Conservation (phyloP, 2,329 filamentous ascomycete species). For the Paraphaeosphaeria minitans region DNA sequence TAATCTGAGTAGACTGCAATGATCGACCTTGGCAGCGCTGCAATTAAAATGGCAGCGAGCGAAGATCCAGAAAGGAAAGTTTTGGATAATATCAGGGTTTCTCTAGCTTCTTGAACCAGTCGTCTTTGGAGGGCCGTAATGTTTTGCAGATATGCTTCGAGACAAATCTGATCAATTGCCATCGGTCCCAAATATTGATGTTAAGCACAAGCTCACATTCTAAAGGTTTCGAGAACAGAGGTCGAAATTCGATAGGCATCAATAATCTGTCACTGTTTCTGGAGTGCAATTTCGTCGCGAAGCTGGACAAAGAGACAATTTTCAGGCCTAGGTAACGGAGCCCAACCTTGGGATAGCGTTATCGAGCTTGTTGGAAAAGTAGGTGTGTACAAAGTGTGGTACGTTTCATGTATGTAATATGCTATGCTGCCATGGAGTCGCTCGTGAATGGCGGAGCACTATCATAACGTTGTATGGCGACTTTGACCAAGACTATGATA, state of each 20-base stretch:
- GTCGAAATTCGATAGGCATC: neutral
- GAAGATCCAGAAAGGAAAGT: conserved; percentile 11
- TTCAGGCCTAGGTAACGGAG: neutral
- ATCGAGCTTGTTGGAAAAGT: neutral
- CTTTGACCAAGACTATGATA: neutral
- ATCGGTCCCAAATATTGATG: neutral
- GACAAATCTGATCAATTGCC: neutral
- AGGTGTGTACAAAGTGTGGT: neutral
- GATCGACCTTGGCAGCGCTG: conserved; percentile 23
- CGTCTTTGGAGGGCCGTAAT: conserved; percentile 19
- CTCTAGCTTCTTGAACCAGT: conserved; percentile 4
- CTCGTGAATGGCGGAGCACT: neutral
- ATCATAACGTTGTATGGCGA: neutral
- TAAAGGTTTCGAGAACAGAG: neutral
- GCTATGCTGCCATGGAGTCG: neutral
- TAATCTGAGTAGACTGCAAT: conserved; percentile 26
- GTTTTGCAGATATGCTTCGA: neutral
- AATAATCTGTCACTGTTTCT: neutral
- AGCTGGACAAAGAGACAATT: neutral
- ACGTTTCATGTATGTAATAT: neutral
- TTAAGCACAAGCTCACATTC: neutral
- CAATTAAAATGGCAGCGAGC: conserved; percentile 10
- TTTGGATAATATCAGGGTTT: conserved; percentile 12
- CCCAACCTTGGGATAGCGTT: neutral
- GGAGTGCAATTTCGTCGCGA: neutral